Evolutionary conservation across 805 yeast species (phyloP).

Genomic region (Kregervanrija fluxuum): DNA sequence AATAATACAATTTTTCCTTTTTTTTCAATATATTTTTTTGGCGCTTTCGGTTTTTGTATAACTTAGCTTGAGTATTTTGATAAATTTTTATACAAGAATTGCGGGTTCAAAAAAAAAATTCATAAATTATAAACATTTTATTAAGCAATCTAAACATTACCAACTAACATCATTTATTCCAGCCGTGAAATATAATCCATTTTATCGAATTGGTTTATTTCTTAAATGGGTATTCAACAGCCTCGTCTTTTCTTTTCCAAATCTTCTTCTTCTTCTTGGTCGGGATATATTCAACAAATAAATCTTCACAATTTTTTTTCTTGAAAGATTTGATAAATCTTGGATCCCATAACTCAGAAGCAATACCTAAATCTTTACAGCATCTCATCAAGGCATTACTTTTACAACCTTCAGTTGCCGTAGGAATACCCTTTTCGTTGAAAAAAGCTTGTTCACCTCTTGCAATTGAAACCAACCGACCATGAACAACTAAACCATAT

Average conservation of each 20-base stretch:
- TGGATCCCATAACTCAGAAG: constrained; percentile 97
- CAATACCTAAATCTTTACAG: constrained; percentile 94
- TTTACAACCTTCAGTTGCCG: constrained; percentile 96
- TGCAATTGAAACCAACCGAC: constrained; percentile 83
- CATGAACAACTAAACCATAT: constrained; percentile 80
- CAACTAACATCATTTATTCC: too few species aligned
- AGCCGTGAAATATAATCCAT: too few species aligned
- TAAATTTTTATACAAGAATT: too few species aligned
- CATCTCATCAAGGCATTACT: constrained; percentile 96
- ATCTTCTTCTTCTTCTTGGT: constrained; percentile 83
- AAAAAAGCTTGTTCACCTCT: constrained; percentile 95
- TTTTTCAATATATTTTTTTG: not conserved
- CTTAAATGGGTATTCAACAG: constrained; percentile 82
- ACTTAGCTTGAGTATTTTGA: not conserved
- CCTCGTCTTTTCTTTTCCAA: constrained; percentile 84
- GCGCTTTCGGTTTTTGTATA: constrained; percentile 8
- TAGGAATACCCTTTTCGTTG: constrained; percentile 78
- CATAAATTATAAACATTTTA: too few species aligned
- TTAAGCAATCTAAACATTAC: too few species aligned
- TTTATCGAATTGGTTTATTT: constrained; percentile 9
- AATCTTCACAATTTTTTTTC: constrained; percentile 62
- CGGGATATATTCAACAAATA: constrained; percentile 75
- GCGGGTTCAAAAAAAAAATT: too few species aligned
- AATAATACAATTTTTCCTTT: constrained; percentile 5
- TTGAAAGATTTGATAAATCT: constrained; percentile 69